A percentile compares a stretch with the other conserved stretches of the same genome.
These are phyloP conservation scores for Diaporthe citriasiana DNA, from an alignment of 2,329 filamentous ascomycete species.

Conservation along the genomic window DNA sequence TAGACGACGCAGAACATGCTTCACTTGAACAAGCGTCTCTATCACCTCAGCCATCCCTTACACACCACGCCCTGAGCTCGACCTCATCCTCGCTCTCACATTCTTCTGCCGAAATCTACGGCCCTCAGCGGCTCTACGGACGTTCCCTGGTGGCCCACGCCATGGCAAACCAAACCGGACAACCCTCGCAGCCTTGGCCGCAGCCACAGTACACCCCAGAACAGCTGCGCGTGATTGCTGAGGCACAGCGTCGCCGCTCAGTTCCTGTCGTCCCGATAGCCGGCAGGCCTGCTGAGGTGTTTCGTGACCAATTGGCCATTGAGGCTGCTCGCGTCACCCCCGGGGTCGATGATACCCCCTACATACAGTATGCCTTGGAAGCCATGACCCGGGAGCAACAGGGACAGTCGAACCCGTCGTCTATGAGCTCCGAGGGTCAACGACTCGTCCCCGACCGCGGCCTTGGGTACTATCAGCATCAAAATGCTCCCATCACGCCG, in stretches of 20 bases:
- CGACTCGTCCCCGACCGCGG: conserved; percentile 52
- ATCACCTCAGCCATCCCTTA: conserved; percentile 54
- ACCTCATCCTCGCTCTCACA: conserved; percentile 52
- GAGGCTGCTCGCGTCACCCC: conserved; percentile 74
- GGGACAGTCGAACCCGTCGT: conserved; percentile 65
- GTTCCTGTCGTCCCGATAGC: conserved; percentile 33
- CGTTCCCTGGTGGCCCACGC: conserved; percentile 48
- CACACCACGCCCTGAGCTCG: conserved; percentile 57
- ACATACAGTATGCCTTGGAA: conserved; percentile 90
- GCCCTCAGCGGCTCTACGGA: conserved; percentile 57
- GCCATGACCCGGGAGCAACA: conserved; percentile 83
- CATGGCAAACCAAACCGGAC: conserved; percentile 45
- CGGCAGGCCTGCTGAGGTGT: conserved; percentile 47
- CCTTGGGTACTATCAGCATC: conserved; percentile 55
- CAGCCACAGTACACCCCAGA: conserved; percentile 43
- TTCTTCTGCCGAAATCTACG: conserved; percentile 60
- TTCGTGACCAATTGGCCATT: conserved; percentile 67
- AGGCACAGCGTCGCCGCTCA: conserved; percentile 33
- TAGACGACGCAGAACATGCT: conserved; percentile 45
- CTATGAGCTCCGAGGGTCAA: conserved; percentile 53
- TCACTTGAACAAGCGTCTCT: conserved; percentile 48
- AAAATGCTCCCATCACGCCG: conserved; percentile 34
- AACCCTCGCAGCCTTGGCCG: conserved; percentile 44
- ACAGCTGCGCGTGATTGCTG: conserved; percentile 42
- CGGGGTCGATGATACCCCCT: conserved; percentile 86